These are phyloP conservation scores for Hypoxylon sp. DNA, from an alignment of 2,329 filamentous ascomycete species.

Conservation along the genomic window DNA sequence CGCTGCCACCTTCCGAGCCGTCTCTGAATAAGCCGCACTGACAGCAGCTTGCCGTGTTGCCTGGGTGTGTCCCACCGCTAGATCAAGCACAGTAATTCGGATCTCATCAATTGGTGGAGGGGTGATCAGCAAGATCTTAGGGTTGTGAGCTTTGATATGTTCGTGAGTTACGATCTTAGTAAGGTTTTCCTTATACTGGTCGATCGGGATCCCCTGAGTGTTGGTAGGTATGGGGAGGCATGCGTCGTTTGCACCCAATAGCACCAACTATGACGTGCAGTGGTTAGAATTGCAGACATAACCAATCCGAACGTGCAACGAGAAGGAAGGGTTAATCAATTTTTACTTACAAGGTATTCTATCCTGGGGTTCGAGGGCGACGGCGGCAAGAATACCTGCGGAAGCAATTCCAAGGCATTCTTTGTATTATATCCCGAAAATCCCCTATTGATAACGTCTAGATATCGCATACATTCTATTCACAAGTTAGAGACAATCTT, in stretches of 20 bases:
- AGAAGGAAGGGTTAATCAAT: neutral
- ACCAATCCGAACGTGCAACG: conserved; percentile 17
- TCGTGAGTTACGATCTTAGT: conserved; percentile 76
- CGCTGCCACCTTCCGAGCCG: conserved; percentile 72
- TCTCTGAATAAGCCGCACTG: conserved; percentile 65
- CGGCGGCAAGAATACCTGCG: conserved; percentile 75
- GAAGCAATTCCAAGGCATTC: conserved; percentile 74
- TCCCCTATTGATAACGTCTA: conserved; percentile 90
- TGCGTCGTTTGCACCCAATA: conserved; percentile 93
- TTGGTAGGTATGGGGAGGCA: conserved; percentile 69
- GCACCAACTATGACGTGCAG: conserved; percentile 65
- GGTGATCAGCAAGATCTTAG: conserved; percentile 79
- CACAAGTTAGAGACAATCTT: conserved; percentile 17
- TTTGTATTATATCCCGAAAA: conserved; percentile 86
- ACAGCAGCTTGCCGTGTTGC: conserved; percentile 57
- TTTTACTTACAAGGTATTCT: conserved; percentile 68
- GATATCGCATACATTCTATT: conserved; percentile 75
- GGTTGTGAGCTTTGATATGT: conserved; percentile 71
- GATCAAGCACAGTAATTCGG: conserved; percentile 61
- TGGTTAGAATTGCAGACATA: conserved; percentile 19
- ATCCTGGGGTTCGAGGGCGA: conserved; percentile 65
- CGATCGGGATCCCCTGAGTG: conserved; percentile 80
- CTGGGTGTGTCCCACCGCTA: conserved; percentile 55
- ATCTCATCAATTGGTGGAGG: conserved; percentile 87
- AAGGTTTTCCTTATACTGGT: conserved; percentile 78